Evolutionary conservation across 2,329 filamentous ascomycete genomes (phyloP), one percentile per base, ranked within the genome.

Genomic region (Hypoxylon sp.): DNA sequence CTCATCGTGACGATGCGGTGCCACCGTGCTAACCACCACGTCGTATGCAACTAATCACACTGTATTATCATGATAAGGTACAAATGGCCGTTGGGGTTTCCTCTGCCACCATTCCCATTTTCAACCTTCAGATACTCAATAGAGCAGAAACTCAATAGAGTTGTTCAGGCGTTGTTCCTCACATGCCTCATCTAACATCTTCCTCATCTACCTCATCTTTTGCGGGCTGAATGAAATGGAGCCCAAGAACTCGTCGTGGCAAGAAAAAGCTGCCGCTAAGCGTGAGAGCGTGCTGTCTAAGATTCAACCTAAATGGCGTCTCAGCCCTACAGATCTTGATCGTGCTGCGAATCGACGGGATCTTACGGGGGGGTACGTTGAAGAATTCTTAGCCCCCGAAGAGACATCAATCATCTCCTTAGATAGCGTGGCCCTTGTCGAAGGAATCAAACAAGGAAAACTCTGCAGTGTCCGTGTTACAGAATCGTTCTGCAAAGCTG

Each of bases 401-500:
- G 57, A 59, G 22, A 19, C 44, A 44, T 48, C 57, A 5, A 55
- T 59, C 46, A 13, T 59, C 13, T 49, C 57, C 4, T 55, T 44
- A 44, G 57, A 59, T 8, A 55, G 57, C 11, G 19, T 54, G 11
- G 49, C 32, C 6, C 47, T 59, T 17, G 30, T 50, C n/a, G 15
- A 41, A n/a, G 34, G 19, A 7, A 44, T 59, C 26, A 44, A 41
- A 50, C 4, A 48, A n/a, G 65, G 55, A 1, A 26, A 26, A 26
- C 24, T 26, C 24, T 4, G 7, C 24, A 56, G 63, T 3, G 30
- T 69, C 4, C 54, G 65, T 34, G 70, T 71, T 20, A 61, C 65
- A 6, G 67, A 22, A 2, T 81, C 81, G 0, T 84, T 84, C 64
- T 80, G 80, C 53, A 84, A 83, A 68, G 74, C 81, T 22, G 79